Evolutionary conservation across 306 rosid genomes (phyloP), one percentile per base, ranked within the genome.

Genomic region (Citrullus colocynthis): DNA sequence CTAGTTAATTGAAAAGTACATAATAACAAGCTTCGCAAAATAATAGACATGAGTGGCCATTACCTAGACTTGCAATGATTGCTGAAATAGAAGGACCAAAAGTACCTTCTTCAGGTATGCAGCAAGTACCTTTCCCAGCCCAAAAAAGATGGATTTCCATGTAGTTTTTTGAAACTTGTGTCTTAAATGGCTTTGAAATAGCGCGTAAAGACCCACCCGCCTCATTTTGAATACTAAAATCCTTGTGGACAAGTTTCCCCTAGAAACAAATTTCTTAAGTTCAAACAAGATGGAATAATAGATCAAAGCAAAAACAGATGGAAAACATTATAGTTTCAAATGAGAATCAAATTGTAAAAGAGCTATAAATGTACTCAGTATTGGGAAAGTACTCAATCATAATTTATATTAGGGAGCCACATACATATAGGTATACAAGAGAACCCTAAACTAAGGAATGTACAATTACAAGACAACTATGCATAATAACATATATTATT

Each of bases 51-150:
- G 15, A 78, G 42, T 36, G 42, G 71, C 48, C 75, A 72, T 85
- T 84, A 67, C 84, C 89, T 83, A 79, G 85, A 34, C 59, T 66
- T 36, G 65, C 89, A 65, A 79, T 51, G 74, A 81, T 54, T 56
- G 87, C 85, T n/a, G 89, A 83, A 9, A 86, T 76, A 7, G 80
- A 20, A 64, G 87, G 87, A 49, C 89, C 85, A 65, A 77, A 83
- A 49, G 84, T 83, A 79, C 80, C 85, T 54, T 81, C 82, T 39
- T 7, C 8, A 36, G 89, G 89, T 30, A 86, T 81, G 86, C 89
- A 83, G 56, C 85, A 81, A 77, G 93, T 90, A 48, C 97, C 97
- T 78, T 91, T 91, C 59, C 97, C 97, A 32, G 93, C 95, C 97
- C 95, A 90, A 65, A 90, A 85, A 42, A 91, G 88, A 81, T 92